A percentile compares a stretch with the other conserved stretches of the same genome.
These are phyloP conservation scores for Ceratobasidium sp. DNA, from an alignment of 1,284 basidiomycete species.

Conservation along the genomic window DNA sequence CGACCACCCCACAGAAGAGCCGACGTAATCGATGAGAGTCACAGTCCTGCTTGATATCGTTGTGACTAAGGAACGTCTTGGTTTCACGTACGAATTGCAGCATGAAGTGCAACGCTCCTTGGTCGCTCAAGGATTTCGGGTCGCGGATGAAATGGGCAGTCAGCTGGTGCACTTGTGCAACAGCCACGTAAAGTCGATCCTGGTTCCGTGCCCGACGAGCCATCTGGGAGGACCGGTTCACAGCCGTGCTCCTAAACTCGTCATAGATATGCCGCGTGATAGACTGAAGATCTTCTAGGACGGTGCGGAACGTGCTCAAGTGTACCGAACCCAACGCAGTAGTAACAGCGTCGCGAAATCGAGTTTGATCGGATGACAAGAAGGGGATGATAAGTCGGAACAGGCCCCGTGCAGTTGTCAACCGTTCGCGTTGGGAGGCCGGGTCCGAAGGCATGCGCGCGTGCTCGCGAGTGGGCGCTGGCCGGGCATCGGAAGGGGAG, in stretches of 20 bases:
- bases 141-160: constrained; percentile 84
- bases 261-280: constrained; percentile 87
- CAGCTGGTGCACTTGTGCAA: constrained; percentile 90
- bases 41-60: constrained; percentile 81
- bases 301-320: constrained; percentile 77
- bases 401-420: constrained; percentile 82
- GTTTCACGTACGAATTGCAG: constrained; percentile 90
- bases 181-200: constrained; percentile 86
- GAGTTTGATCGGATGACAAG: constrained; percentile 85
- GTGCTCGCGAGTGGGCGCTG: constrained; percentile 71
- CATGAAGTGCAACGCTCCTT: constrained; percentile 80
- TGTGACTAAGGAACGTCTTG: constrained; percentile 78
- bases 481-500: constrained; percentile 70
- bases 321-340: constrained; percentile 90
- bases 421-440: constrained; percentile 75
- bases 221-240: constrained; percentile 53
- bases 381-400: constrained; percentile 90
- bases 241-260: constrained; percentile 64
- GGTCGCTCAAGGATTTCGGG: constrained; percentile 75
- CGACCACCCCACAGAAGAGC: constrained; percentile 90
- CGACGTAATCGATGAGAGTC: constrained; percentile 86
- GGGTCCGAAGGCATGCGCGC: constrained; percentile 77
- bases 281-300: constrained; percentile 86
- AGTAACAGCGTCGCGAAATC: constrained; percentile 88
- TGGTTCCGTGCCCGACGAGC: constrained; percentile 73